These are phyloP conservation scores for Scolecobasidium constrictum DNA, from an alignment of 2,329 filamentous ascomycete genomes.

Conservation along the genomic window DNA sequence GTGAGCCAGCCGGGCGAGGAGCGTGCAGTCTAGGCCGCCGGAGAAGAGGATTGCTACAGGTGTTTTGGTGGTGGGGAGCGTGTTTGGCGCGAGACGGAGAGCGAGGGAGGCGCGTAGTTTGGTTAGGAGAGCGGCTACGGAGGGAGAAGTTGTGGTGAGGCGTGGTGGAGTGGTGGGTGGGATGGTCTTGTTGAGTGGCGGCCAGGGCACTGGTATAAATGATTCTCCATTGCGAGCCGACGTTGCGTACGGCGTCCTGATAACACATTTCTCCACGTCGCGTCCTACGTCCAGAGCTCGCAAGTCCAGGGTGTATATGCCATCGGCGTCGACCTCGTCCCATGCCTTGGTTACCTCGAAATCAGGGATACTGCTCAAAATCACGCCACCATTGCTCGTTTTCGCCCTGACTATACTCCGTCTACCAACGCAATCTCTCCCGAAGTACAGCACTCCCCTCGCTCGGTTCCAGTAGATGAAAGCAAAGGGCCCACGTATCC, in stretches of 20 bases:
- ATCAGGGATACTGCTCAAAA: conserved; percentile 62
- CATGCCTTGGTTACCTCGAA: conserved; percentile 37
- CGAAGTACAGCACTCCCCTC: conserved; percentile 60
- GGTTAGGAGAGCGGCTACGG: not conserved
- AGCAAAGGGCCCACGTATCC: conserved; percentile 63
- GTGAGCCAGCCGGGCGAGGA: conserved; percentile 71
- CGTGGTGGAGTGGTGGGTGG: not conserved
- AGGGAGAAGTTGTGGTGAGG: not conserved
- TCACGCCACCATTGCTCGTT: conserved; percentile 31
- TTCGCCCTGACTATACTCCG: conserved; percentile 55
- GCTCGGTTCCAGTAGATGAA: conserved; percentile 70
- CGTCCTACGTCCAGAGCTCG: too few relatives aligned
- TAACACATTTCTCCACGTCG: not conserved
- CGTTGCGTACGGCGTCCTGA: not conserved
- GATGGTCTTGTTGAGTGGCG: not conserved
- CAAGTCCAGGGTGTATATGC: conserved; percentile 52
- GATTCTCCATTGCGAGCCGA: not conserved
- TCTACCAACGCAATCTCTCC: conserved; percentile 76
- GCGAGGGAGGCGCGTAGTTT: not conserved
- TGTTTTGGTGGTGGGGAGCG: conserved; percentile 16
- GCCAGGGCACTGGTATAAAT: not conserved
- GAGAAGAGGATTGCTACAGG: conserved; percentile 78
- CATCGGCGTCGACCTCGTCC: conserved; percentile 75
- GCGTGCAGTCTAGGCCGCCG: conserved; percentile 84
- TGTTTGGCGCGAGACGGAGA: not conserved